Percentiles rank a stretch among this genome's conserved stretches.
These are phyloP conservation scores for Trametes meyenii DNA, from an alignment of 768 basidiomycete genomes.

Conservation along the genomic window DNA sequence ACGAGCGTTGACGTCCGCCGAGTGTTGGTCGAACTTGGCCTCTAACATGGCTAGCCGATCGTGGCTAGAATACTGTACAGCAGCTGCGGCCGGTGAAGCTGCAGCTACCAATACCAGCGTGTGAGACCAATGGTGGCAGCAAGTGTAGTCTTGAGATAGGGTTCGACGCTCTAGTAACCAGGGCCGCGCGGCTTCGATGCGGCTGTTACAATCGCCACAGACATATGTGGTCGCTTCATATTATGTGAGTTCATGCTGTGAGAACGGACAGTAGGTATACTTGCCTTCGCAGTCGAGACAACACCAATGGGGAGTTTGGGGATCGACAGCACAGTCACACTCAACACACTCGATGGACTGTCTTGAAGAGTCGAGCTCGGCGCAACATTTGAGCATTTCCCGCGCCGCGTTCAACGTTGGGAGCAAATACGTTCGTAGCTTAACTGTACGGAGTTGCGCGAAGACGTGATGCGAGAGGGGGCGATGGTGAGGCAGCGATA, in stretches of 20 bases:
- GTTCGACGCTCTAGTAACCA: neutral
- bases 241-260: no score
- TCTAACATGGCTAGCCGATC: neutral
- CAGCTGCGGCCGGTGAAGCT: neutral
- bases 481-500: neutral
- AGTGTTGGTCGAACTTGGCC: neutral
- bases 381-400: neutral
- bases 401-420: neutral
- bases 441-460: neutral
- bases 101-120: neutral
- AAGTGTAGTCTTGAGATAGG: neutral
- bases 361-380: neutral
- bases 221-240: neutral
- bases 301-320: neutral
- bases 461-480: neutral
- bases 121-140: slow-evolving; percentile 3
- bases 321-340: neutral
- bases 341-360: neutral
- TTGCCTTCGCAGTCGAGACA: neutral
- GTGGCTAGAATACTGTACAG: neutral
- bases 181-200: neutral
- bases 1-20: neutral
- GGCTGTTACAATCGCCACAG: neutral
- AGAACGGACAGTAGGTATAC: neutral
- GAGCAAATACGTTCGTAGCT: neutral